These are phyloP conservation scores for Przewalskia tangutica DNA, from an alignment of 257 asterid genomes.

Conservation along the genomic window DNA sequence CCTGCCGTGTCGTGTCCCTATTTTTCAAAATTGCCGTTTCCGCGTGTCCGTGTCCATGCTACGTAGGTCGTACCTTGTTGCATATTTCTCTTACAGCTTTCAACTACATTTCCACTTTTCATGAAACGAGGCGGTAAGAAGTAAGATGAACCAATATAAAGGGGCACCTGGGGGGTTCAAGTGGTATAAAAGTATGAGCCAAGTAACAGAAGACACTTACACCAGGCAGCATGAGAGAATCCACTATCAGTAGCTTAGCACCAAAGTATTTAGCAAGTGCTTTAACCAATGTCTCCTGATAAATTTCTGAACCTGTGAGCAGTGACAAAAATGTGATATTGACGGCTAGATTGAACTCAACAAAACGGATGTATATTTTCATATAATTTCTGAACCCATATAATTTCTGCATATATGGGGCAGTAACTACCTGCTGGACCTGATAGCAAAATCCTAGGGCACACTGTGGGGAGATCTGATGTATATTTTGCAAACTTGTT, in stretches of 20 bases:
- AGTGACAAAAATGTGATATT: neutral
- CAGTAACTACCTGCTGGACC: constrained; percentile 69
- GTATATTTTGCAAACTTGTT: constrained; percentile 35
- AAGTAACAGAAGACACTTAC: constrained; percentile 32
- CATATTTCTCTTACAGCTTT: neutral
- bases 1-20: no score
- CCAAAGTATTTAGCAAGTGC: constrained; percentile 61
- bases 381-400: no score
- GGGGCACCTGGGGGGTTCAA: neutral
- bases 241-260: constrained; percentile 61
- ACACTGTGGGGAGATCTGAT: constrained; percentile 59
- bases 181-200: neutral
- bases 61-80: neutral
- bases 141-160: neutral
- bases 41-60: no score
- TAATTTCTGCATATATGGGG: neutral
- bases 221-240: constrained; percentile 55
- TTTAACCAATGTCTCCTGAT: constrained; percentile 70
- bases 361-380: no score
- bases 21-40: no score
- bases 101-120: neutral
- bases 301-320: constrained; percentile 74
- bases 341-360: neutral
- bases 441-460: constrained; percentile 73
- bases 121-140: neutral